Evolutionary conservation across 306 rosid genomes (phyloP).

Genomic region (Gynostemma pentaphyllum): DNA sequence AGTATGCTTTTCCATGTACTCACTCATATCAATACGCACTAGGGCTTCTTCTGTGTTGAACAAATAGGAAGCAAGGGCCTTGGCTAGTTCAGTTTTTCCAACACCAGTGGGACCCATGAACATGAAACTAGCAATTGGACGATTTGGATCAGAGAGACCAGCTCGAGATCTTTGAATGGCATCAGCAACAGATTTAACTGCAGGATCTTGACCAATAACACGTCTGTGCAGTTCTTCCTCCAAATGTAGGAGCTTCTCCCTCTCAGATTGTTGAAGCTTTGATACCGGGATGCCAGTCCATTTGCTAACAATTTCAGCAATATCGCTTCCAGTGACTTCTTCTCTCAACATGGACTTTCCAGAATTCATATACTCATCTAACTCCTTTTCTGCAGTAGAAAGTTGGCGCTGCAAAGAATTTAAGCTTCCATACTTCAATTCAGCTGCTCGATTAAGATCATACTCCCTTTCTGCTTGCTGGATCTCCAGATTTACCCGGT

Average conservation of each 20-base stretch:
- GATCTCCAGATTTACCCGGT: conserved; percentile 89
- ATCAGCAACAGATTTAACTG: conserved; percentile 83
- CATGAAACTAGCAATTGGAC: conserved; percentile 98
- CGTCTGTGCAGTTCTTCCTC: conserved; percentile 96
- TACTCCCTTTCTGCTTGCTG: conserved; percentile 95
- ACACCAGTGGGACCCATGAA: conserved; percentile 99
- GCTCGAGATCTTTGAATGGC: conserved; percentile 97
- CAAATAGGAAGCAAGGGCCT: conserved; percentile 86
- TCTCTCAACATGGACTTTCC: conserved; percentile 98
- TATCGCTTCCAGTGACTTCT: conserved; percentile 79
- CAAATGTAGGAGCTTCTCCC: conserved; percentile 72
- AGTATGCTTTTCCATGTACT: conserved; percentile 96
- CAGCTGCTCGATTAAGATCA: conserved; percentile 96
- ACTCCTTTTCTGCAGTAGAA: conserved; percentile 63
- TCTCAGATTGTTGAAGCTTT: conserved; percentile 85
- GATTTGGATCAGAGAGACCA: conserved; percentile 93
- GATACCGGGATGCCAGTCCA: conserved; percentile 99
- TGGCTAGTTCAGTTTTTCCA: conserved; percentile 94
- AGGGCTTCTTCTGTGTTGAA: conserved; percentile 98
- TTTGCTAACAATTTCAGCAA: conserved; percentile 95
- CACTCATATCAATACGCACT: conserved; percentile 95
- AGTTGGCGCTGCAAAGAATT: conserved; percentile 88
- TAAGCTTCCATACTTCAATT: conserved; percentile 85
- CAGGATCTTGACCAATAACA: conserved; percentile 96
- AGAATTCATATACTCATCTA: conserved; percentile 74